Percentiles rank a stretch among this genome's conserved stretches.
These are phyloP conservation scores for Cladobotryum mycophilum DNA, from an alignment of 2,329 filamentous ascomycete genomes.

Conservation along the genomic window DNA sequence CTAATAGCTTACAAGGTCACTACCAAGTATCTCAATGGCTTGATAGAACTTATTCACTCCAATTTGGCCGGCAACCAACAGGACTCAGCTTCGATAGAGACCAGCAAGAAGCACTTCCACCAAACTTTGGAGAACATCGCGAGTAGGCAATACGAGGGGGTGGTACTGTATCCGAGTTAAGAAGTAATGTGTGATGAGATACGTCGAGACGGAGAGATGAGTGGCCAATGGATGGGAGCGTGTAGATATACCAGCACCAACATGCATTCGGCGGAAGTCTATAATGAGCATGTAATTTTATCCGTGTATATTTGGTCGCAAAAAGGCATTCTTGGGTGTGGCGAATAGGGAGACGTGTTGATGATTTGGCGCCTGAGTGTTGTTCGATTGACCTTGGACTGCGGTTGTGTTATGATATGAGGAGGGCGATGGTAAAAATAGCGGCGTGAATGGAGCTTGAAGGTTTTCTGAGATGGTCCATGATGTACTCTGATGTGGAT, in stretches of 20 bases:
- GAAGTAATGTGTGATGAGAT: neutral
- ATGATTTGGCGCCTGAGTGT: neutral
- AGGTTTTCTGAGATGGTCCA: too few species aligned
- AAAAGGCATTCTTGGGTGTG: neutral
- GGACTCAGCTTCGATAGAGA: conserved; percentile 77
- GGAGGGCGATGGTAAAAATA: too few species aligned
- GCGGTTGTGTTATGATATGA: too few species aligned
- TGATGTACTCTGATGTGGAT: too few species aligned
- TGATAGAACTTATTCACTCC: conserved; percentile 97
- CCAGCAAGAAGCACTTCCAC: conserved; percentile 87
- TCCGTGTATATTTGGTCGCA: neutral
- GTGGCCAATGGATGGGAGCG: conserved; percentile 1
- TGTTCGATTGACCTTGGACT: neutral
- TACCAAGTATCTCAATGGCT: conserved; percentile 93
- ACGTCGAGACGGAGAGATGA: neutral
- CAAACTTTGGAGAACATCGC: conserved; percentile 91
- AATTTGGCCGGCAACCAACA: conserved; percentile 83
- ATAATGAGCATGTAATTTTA: conserved; percentile 11
- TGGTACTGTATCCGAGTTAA: conserved; percentile 61
- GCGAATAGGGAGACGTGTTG: neutral
- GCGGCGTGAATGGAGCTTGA: too few species aligned
- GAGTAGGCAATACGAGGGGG: conserved; percentile 85
- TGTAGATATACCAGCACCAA: conserved; percentile 9
- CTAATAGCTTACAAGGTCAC: conserved; percentile 56
- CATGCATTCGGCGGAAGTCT: conserved; percentile 4